Conservation (phyloP, 768 basidiomycete species). For the Hysterangium stoloniferum region DNA sequence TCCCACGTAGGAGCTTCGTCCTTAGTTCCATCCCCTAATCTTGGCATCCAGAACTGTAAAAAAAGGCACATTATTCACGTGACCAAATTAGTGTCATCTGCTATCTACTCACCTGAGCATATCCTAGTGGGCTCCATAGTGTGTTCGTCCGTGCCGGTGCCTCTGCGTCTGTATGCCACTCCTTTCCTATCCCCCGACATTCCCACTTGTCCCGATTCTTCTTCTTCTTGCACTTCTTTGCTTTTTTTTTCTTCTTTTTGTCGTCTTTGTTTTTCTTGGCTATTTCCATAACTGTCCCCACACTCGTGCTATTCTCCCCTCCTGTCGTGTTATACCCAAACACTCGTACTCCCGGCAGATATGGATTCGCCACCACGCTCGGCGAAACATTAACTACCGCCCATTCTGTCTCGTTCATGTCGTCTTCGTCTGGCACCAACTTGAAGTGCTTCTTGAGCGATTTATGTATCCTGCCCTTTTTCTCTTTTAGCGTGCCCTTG, state of each 20-base stretch:
- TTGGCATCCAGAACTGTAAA: conserved; percentile 58
- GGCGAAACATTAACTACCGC: conserved; percentile 75
- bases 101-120: conserved; percentile 62
- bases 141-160: conserved; percentile 68
- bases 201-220: conserved; percentile 54
- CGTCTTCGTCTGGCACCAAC: conserved; percentile 45
- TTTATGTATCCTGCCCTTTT: conserved; percentile 37
- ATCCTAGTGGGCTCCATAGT: conserved; percentile 70
- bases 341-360: conserved; percentile 71
- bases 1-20: conserved; percentile 51
- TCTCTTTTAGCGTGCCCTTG: conserved; percentile 8
- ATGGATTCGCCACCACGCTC: conserved; percentile 81
- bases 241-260: conserved; percentile 41
- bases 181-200: conserved; percentile 46
- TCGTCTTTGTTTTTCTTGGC: conserved; percentile 23
- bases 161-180: conserved; percentile 52
- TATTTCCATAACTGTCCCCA: conserved; percentile 10
- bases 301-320: conserved; percentile 13
- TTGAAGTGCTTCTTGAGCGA: conserved; percentile 58
- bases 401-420: conserved; percentile 55
- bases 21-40: conserved; percentile 41
- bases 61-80: conserved; percentile 12
- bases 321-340: conserved; percentile 60
- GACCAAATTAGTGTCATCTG: conserved; percentile 2
- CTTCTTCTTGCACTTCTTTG: conserved; percentile 38